Evolutionary conservation across 305 asterid species (phyloP).

Genomic region (Fraxinus greggii): DNA sequence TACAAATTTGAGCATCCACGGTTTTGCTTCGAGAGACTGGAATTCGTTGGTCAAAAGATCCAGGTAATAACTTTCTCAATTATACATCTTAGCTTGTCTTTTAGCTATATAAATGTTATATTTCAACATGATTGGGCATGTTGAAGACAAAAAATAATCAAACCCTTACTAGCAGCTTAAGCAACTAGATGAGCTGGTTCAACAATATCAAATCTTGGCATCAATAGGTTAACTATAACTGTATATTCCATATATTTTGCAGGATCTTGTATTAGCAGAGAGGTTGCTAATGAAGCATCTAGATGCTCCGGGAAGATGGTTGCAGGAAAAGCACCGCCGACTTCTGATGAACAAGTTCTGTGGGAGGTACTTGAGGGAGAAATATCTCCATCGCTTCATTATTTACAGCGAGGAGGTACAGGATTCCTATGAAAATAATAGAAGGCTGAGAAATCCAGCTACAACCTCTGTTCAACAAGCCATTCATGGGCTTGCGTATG

Average conservation of each 20-base stretch:
- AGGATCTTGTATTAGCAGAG: constrained; percentile 98
- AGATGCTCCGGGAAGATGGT: constrained; percentile 94
- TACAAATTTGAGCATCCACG: constrained; percentile 91
- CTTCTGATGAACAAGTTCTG: constrained; percentile 93
- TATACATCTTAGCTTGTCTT: not conserved
- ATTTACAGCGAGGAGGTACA: constrained; percentile 84
- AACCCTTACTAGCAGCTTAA: not conserved
- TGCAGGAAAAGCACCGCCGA: constrained; percentile 75
- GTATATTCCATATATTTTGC: constrained; percentile 14
- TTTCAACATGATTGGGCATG: not conserved
- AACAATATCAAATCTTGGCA: not conserved
- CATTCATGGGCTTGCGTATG: constrained; percentile 78
- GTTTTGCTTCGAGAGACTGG: constrained; percentile 91
- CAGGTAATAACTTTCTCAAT: constrained; percentile 48
- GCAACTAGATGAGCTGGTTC: not conserved
- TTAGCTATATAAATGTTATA: not conserved
- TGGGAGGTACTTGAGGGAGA: constrained; percentile 84
- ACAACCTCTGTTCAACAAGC: constrained; percentile 95
- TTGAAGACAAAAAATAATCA: not conserved
- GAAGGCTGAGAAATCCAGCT: constrained; percentile 94
- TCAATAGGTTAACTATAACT: not conserved
- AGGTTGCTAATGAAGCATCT: constrained; percentile 92
- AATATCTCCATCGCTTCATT: constrained; percentile 68
- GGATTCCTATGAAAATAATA: constrained; percentile 81
- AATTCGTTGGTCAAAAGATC: constrained; percentile 91